phyloP scores from a whole-genome alignment of 2,329 filamentous ascomycete genomes.

The Hortaea sp. region DNA sequence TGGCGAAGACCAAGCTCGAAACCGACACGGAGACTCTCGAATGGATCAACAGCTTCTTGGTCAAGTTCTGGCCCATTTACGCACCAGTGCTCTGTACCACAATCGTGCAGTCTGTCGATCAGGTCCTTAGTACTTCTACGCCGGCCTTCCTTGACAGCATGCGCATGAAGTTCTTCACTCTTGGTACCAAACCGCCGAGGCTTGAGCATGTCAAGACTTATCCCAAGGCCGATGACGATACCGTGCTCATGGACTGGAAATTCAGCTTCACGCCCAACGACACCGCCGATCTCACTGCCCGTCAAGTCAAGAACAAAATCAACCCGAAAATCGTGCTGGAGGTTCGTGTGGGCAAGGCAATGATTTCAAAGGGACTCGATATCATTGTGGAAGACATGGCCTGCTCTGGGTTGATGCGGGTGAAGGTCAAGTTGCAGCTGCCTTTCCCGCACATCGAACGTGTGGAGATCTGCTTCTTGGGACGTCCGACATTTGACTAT shows the following conservation, averaged over 20 bases:
- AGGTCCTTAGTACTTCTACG: constrained; percentile 85
- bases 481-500: constrained; percentile 83
- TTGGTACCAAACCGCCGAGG: constrained; percentile 89
- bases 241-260: constrained; percentile 98
- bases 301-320: constrained; percentile 87
- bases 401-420: constrained; percentile 87
- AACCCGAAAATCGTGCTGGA: constrained; percentile 96
- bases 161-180: constrained; percentile 83
- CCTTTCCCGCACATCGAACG: constrained; percentile 92
- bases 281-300: constrained; percentile 76
- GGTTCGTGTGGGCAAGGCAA: constrained; percentile 86
- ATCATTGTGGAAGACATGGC: constrained; percentile 98
- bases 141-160: constrained; percentile 89
- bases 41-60: constrained; percentile 97
- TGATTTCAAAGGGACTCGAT: constrained; percentile 93
- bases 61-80: constrained; percentile 99
- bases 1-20: constrained; percentile 78
- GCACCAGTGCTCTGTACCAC: constrained; percentile 86
- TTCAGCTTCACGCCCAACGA: constrained; percentile 99
- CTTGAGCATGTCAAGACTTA: constrained; percentile 98
- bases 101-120: constrained; percentile 87
- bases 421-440: constrained; percentile 95
- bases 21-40: constrained; percentile 87
- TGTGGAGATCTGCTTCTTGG: constrained; percentile 89
- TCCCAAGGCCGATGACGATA: constrained; percentile 87